Conservation (phyloP, 345 rosid genomes). For the Pseudoturritis turrita region DNA sequence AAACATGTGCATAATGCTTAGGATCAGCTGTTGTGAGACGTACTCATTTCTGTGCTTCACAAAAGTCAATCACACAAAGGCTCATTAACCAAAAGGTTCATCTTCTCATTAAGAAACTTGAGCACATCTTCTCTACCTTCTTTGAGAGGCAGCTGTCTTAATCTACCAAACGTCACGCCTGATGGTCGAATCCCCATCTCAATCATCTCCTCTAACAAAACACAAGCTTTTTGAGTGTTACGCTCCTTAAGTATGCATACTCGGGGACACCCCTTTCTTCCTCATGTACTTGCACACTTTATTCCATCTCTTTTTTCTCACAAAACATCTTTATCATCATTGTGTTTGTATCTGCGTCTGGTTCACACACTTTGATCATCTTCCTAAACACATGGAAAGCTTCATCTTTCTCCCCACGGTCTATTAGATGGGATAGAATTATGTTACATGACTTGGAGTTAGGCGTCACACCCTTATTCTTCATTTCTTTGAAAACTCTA, state of each 20-base stretch:
- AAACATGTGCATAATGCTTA: neutral
- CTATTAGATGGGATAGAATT: slow-evolving; percentile 54
- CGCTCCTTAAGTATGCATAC: slow-evolving; percentile 78
- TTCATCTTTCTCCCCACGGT: slow-evolving; percentile 59
- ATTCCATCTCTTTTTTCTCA: slow-evolving; percentile 48
- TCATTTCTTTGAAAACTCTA: slow-evolving; percentile 75
- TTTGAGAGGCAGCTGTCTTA: slow-evolving; percentile 71
- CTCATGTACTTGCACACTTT: slow-evolving; percentile 85
- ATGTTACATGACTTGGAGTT: slow-evolving; percentile 79
- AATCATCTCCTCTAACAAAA: slow-evolving; percentile 78
- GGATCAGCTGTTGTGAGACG: neutral
- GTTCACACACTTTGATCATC: slow-evolving; percentile 77
- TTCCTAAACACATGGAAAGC: slow-evolving; percentile 65
- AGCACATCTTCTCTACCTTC: slow-evolving; percentile 87
- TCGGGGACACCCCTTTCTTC: slow-evolving; percentile 59
- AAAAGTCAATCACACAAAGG: slow-evolving; percentile 60
- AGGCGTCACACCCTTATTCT: slow-evolving; percentile 47
- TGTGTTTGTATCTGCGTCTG: slow-evolving; percentile 86
- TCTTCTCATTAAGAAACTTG: slow-evolving; percentile 79
- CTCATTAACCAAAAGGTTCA: slow-evolving; percentile 64
- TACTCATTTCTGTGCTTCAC: neutral
- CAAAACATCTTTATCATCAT: slow-evolving; percentile 96
- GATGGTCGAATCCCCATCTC: slow-evolving; percentile 85
- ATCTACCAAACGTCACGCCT: slow-evolving; percentile 59
- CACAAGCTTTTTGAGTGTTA: slow-evolving; percentile 53